Percentiles rank a stretch among this genome's conserved stretches.
Evolutionary conservation across 345 rosid species (phyloP).

Genomic region (Stellera chamaejasme): DNA sequence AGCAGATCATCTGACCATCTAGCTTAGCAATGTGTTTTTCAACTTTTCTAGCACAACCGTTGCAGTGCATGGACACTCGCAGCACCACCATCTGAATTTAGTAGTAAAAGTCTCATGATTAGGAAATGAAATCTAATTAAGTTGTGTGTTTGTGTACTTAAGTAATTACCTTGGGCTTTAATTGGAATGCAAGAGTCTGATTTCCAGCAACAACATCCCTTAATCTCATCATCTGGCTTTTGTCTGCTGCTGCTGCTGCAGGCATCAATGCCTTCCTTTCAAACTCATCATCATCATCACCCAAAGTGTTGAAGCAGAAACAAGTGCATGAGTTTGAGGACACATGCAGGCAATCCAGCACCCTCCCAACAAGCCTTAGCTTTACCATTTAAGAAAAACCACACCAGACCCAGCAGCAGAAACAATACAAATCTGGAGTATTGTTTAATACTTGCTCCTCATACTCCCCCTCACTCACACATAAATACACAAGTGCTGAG

Average conservation of each 20-base stretch:
- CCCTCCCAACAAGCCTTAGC: slow-evolving; percentile 39
- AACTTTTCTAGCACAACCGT: slow-evolving; percentile 86
- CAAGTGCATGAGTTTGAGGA: slow-evolving; percentile 48
- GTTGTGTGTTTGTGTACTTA: no score
- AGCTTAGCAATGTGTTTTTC: slow-evolving; percentile 83
- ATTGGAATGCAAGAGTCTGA: slow-evolving; percentile 75
- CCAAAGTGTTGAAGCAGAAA: slow-evolving; percentile 49
- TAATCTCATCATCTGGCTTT: slow-evolving; percentile 31
- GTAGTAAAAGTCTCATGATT: slow-evolving; percentile 1
- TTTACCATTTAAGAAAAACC: slow-evolving; percentile 36
- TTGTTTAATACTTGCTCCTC: not conserved
- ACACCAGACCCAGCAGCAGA: no score
- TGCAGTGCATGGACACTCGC: slow-evolving; percentile 85
- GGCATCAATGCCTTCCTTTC: slow-evolving; percentile 39
- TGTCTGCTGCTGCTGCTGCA: slow-evolving; percentile 27
- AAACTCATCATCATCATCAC: slow-evolving; percentile 34
- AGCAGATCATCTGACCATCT: slow-evolving; percentile 38
- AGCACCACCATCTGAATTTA: slow-evolving; percentile 62
- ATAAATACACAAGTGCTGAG: not conserved
- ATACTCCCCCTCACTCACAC: slow-evolving; percentile 8
- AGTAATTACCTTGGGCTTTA: slow-evolving; percentile 85
- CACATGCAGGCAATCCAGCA: slow-evolving; percentile 39
- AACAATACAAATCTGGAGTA: not conserved
- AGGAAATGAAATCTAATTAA: no score
- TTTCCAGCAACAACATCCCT: slow-evolving; percentile 57